A percentile compares a stretch with the other conserved stretches of the same genome.
phyloP scores from a whole-genome alignment of 139 green algal genomes.

The Spirogloea muscicola region DNA sequence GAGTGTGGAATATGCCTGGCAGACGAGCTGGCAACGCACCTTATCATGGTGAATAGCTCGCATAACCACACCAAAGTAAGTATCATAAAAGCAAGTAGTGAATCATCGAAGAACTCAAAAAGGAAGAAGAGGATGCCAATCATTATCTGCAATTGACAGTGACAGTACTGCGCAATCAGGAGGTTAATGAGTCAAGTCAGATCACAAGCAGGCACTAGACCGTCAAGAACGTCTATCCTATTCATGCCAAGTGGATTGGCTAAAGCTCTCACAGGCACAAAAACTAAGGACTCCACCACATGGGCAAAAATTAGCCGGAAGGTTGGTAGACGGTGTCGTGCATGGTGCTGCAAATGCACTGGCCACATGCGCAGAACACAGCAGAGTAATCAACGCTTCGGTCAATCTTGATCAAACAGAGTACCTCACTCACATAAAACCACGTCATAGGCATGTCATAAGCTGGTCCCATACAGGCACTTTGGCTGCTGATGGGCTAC shows the following conservation, averaged over 20 bases:
- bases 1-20: neutral
- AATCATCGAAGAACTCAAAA: constrained; percentile 54
- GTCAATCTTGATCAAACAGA: too few relatives aligned
- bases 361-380: neutral
- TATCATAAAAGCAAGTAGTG: constrained; percentile 50
- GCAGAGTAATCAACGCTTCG: neutral
- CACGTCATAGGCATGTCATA: too few relatives aligned
- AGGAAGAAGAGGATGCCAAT: constrained; percentile 54
- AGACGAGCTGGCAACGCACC: constrained; percentile 8
- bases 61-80: constrained; percentile 51
- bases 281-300: constrained; percentile 48
- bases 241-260: too few relatives aligned
- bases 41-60: constrained; percentile 50
- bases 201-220: too few relatives aligned
- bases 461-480: too few relatives aligned
- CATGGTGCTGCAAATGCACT: constrained; percentile 47
- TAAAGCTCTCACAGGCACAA: constrained; percentile 49
- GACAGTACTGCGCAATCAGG: too few relatives aligned
- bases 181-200: too few relatives aligned
- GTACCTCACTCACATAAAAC: too few relatives aligned
- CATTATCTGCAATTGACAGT: constrained; percentile 41
- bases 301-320: constrained; percentile 49
- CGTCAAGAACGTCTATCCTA: too few relatives aligned
- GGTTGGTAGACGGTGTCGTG: constrained; percentile 43
- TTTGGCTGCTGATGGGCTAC: too few relatives aligned